A percentile compares a stretch with the other conserved stretches of the same genome.
These are phyloP conservation scores for Zasmidium cellare DNA, from an alignment of 2,329 filamentous ascomycete genomes.

Conservation along the genomic window DNA sequence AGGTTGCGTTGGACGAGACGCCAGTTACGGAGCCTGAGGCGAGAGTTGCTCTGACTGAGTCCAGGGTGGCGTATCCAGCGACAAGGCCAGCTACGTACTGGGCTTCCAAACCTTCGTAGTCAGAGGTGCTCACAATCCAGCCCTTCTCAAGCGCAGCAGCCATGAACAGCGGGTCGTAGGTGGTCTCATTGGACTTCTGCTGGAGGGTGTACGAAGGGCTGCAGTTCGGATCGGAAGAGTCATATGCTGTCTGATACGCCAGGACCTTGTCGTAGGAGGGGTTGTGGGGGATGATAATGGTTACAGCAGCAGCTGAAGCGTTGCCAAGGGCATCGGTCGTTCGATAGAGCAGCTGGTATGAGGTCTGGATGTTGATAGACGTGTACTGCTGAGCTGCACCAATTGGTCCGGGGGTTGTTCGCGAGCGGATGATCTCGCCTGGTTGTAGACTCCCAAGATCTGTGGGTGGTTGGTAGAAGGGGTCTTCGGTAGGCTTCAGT, in stretches of 20 bases:
- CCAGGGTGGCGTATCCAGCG: conserved; percentile 29
- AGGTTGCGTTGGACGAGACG: not conserved
- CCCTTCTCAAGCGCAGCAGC: conserved; percentile 22
- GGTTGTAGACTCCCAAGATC: conserved; percentile 1
- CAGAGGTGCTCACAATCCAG: conserved; percentile 27
- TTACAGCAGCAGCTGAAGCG: conserved; percentile 14
- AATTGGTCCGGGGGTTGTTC: not conserved
- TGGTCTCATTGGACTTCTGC: conserved; percentile 4
- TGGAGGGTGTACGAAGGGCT: conserved; percentile 37
- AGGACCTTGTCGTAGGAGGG: conserved; percentile 13
- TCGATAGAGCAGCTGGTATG: conserved; percentile 18
- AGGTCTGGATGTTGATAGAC: conserved; percentile 6
- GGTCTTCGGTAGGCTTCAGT: conserved; percentile 4
- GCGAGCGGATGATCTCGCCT: conserved; percentile 2
- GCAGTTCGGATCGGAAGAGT: conserved; percentile 40
- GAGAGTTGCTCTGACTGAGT: conserved; percentile 29
- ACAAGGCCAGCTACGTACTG: conserved; percentile 26
- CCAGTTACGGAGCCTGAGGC: conserved; percentile 4
- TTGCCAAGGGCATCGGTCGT: conserved; percentile 15
- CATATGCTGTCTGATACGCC: conserved; percentile 20
- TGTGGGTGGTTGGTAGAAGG: conserved; percentile 8
- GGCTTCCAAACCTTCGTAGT: conserved; percentile 30
- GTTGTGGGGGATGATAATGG: conserved; percentile 16
- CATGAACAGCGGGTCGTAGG: conserved; percentile 10
- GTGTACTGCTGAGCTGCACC: not conserved